Conservation (phyloP, 768 basidiomycete species). For the Pholiota molesta region DNA sequence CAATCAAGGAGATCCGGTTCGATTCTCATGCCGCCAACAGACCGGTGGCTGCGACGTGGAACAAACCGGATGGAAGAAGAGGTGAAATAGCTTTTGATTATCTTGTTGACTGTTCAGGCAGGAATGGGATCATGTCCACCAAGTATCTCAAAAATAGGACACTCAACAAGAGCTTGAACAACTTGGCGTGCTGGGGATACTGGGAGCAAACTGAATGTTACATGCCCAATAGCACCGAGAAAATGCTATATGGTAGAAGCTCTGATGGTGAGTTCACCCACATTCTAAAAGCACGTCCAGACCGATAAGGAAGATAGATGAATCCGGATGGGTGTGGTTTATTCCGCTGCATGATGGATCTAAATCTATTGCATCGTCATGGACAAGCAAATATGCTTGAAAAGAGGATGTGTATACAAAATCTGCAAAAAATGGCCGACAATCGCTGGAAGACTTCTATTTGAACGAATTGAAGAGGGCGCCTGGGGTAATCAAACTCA, state of each 20-base stretch:
- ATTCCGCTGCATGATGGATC: conserved; percentile 61
- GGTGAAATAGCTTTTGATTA: conserved; percentile 35
- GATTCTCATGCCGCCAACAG: conserved; percentile 16
- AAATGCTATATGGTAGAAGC: conserved; percentile 67
- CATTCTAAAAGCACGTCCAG: not conserved
- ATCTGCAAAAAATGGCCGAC: not conserved
- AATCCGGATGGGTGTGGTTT: conserved; percentile 68
- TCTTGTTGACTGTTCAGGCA: conserved; percentile 37
- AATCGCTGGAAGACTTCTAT: conserved; percentile 39
- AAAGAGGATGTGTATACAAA: not conserved
- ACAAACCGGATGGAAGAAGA: conserved; percentile 17
- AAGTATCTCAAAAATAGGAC: conserved; percentile 24
- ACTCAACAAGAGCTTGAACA: conserved; percentile 18
- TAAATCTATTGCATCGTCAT: conserved; percentile 54
- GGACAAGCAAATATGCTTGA: conserved; percentile 32
- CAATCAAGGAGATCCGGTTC: conserved; percentile 31
- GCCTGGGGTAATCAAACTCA: conserved; percentile 33
- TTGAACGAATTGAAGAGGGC: conserved; percentile 35
- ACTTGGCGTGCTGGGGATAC: conserved; percentile 72
- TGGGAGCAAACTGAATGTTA: conserved; percentile 57
- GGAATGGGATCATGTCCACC: conserved; percentile 38
- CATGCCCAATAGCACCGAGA: conserved; percentile 46
- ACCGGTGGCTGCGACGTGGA: conserved; percentile 20
- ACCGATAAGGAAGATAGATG: conserved; percentile 37
- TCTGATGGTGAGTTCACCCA: conserved; percentile 45